Evolutionary conservation across 2,329 filamentous ascomycete species (phyloP).

Genomic region (Aspergillus puulaauensis): DNA sequence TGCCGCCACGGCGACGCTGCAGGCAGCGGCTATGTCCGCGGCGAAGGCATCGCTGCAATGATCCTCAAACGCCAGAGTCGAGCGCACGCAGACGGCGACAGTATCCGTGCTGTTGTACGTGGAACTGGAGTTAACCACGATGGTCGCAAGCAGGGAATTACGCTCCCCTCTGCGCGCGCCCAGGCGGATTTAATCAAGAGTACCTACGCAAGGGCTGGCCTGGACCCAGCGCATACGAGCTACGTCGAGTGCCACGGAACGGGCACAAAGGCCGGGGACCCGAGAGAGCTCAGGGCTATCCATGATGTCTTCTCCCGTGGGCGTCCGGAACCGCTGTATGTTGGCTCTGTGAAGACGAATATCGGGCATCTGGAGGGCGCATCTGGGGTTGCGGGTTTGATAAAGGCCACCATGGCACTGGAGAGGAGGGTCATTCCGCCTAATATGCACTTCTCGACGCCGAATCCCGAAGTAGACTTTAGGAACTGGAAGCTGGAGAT

Average conservation of each 20-base stretch:
- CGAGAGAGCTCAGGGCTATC: background rate
- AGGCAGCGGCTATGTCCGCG: background rate
- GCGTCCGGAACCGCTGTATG: background rate
- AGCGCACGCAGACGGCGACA: background rate
- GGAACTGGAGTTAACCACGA: background rate
- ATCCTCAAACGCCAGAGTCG: background rate
- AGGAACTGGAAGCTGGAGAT: background rate
- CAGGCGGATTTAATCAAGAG: background rate
- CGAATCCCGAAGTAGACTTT: background rate
- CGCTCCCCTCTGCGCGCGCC: background rate
- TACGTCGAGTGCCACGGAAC: background rate
- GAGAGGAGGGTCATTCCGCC: background rate
- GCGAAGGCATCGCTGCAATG: background rate
- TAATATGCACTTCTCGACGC: background rate
- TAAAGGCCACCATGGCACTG: background rate
- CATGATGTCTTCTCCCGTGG: background rate
- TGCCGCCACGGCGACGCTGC: background rate
- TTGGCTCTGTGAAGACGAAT: background rate
- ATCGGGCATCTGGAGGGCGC: background rate
- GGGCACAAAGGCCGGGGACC: background rate
- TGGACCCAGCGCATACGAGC: too few species aligned
- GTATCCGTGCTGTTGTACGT: background rate
- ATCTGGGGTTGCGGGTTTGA: background rate
- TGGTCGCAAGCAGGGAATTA: background rate
- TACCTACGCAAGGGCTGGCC: too few species aligned